Conservation (phyloP, 306 rosid genomes). For the Casuarina equisetifolia region DNA sequence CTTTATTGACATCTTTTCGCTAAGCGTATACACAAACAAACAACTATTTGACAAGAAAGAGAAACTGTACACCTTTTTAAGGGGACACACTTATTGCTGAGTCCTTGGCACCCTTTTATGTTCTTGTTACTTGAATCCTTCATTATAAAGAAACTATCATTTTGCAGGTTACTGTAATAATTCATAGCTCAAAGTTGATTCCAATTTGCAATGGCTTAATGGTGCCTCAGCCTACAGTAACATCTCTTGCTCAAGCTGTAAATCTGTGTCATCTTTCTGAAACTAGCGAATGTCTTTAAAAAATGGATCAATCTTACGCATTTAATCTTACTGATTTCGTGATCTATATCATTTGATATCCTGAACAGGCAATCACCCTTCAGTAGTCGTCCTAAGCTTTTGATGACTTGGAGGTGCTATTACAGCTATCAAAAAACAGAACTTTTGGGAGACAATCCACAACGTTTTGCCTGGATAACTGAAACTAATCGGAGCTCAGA, state of each 20-base stretch:
- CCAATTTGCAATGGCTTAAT: conserved; percentile 25
- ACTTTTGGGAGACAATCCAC: conserved; percentile 50
- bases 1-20: conserved; percentile 41
- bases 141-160: neutral
- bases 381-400: conserved; percentile 8
- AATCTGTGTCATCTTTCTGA: neutral
- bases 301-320: conserved; percentile 1
- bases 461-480: conserved; percentile 43
- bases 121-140: neutral
- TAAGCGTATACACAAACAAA: conserved; percentile 39
- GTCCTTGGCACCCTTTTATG: neutral
- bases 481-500: conserved; percentile 30
- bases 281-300: conserved; percentile 12
- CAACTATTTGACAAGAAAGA: conserved; percentile 66
- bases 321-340: neutral
- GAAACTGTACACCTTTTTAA: conserved; percentile 25
- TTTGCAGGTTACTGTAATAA: conserved; percentile 29
- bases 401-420: conserved; percentile 17
- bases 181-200: conserved; percentile 34
- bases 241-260: neutral
- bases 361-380: conserved; percentile 9
- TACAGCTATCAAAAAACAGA: conserved; percentile 33
- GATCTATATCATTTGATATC: conserved; percentile 13
- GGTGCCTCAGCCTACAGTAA: conserved; percentile 25
- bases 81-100: conserved; percentile 22